Base-by-base conservation (phyloP, 768 basidiomycete species). In the Russula ochroleuca region DNA sequence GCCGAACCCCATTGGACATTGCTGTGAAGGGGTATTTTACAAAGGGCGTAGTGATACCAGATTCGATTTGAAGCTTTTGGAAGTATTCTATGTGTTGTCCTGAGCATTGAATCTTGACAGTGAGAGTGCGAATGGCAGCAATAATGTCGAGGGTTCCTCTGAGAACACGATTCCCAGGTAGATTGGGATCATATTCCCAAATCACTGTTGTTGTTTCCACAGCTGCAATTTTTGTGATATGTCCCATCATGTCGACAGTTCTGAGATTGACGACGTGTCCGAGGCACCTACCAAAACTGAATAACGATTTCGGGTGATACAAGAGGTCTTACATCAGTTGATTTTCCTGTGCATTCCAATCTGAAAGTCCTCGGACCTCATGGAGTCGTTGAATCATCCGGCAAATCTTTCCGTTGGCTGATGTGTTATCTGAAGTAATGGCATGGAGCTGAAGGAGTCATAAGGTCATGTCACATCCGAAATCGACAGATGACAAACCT, bases 1-100 rank as follows among this genome's bases (percentile, higher is more conserved):
- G n/a, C 56, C 5, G 56, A 8, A n/a, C 56, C 56, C 56, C 56
- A 57, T 45, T 14, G 28, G 0, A 57, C 31, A 31, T 57, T 57
- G 19, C 56, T 47, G 31, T 57, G 43, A 0, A 57, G 31, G 1
- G 56, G 56, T 3, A 57, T n/a, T n/a, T 57, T 13, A n/a, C 19
- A 10, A 45, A 5, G 3, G 56, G 28, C 2, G 19, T 19, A 5
- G 28, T 5, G 31, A 57, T 21, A 1, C n/a, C 13, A 5, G 21
- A 45, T 13, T 43, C 3, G 4, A 56, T 3, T 14, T 56, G 55
- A 1, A 43, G 55, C 13, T 31, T 43, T 1, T 56, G 0, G 31
- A 57, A 57, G 1, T n/a, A n/a, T 5, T 61, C 51, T 35, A 61
- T 61, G 0, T 10, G 52, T 9, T 54, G 40, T 0, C 50, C 37